Evolutionary conservation across 208 protist genomes (phyloP).

Genomic region (Acanthamoeba triangularis): DNA sequence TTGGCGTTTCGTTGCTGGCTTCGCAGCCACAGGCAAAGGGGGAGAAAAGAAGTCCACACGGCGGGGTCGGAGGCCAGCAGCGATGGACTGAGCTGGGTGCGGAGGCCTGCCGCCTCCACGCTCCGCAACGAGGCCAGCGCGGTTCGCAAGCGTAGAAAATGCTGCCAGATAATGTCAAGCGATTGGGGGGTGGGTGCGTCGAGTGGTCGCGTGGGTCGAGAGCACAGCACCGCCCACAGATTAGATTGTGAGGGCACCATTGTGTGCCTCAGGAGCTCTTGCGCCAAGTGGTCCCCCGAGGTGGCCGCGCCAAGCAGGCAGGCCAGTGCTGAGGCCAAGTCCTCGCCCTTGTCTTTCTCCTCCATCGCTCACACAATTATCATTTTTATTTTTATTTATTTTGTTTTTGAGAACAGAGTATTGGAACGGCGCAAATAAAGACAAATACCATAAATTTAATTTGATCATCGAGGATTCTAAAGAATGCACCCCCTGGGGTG

Average conservation of each 20-base stretch:
- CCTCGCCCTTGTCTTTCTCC: no score
- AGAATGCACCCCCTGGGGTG: no score
- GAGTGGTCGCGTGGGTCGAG: background rate
- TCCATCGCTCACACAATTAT: no score
- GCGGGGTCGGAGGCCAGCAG: background rate
- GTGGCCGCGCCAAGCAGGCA: no score
- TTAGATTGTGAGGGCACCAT: background rate
- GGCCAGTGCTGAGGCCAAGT: no score
- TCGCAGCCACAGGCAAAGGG: background rate
- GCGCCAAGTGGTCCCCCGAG: no score
- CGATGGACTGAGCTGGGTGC: background rate
- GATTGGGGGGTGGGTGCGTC: background rate
- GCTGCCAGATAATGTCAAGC: background rate
- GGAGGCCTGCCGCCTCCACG: background rate
- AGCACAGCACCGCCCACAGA: background rate
- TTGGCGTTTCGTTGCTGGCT: background rate
- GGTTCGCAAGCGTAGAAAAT: background rate
- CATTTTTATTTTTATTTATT: no score
- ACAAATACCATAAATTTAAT: no score
- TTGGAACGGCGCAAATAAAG: no score
- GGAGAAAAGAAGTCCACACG: background rate
- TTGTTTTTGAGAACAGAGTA: no score
- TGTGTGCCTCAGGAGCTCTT: no score
- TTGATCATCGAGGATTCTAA: no score
- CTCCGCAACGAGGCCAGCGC: background rate